These are phyloP conservation scores for Aaosphaeria pasadenensis DNA, from an alignment of 2,329 filamentous ascomycete genomes.

Conservation along the genomic window DNA sequence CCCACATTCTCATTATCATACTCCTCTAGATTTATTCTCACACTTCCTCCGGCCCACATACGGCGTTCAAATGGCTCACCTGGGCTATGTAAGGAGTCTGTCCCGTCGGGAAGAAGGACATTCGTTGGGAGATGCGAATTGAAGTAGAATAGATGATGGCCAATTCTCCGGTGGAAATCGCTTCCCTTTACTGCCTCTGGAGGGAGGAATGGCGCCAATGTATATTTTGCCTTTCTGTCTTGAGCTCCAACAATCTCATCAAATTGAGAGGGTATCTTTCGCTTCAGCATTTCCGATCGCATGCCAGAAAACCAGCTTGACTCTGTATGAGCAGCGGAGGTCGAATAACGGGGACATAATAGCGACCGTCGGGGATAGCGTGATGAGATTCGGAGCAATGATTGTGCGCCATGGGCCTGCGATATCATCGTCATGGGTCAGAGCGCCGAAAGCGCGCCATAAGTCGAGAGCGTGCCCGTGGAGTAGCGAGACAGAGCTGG, in stretches of 20 bases:
- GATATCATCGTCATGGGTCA: no score
- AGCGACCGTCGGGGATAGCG: neutral
- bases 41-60: conserved; percentile 83
- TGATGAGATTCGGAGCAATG: neutral
- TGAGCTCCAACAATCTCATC: neutral
- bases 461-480: no score
- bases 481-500: no score
- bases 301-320: neutral
- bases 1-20: conserved; percentile 6
- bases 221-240: neutral
- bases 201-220: neutral
- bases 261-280: neutral
- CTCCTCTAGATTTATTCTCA: conserved; percentile 49
- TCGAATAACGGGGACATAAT: neutral
- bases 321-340: neutral
- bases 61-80: conserved; percentile 69
- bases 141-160: conserved; percentile 86
- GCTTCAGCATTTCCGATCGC: neutral
- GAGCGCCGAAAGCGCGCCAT: no score
- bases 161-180: conserved; percentile 51
- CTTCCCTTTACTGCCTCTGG: neutral
- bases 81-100: conserved; percentile 75
- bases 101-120: conserved; percentile 74
- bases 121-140: conserved; percentile 64
- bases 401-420: no score